Evolutionary conservation across 306 rosid species (phyloP).

Genomic region (Glycine soja): DNA sequence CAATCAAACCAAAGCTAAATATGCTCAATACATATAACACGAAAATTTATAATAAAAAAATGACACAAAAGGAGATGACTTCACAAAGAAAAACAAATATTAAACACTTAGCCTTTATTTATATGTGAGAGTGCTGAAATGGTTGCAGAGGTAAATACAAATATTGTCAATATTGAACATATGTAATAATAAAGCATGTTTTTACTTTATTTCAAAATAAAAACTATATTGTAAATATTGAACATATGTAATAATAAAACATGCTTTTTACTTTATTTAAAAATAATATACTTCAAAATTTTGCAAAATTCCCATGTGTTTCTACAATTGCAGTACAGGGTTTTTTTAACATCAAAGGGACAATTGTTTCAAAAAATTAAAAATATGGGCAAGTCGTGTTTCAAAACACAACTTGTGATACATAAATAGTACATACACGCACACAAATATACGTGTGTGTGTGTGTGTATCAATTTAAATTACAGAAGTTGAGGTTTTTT

Average conservation of each 20-base stretch:
- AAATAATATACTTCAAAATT: constrained; percentile 33
- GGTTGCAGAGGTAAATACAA: constrained; percentile 28
- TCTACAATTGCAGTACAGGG: not conserved
- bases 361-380: no score
- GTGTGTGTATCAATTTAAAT: no score
- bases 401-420: no score
- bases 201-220: constrained; percentile 35
- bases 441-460: no score
- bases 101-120: constrained; percentile 15
- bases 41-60: not conserved
- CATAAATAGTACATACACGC: no score
- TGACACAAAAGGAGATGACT: constrained; percentile 28
- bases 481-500: no score
- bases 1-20: constrained; percentile 37
- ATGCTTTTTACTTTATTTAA: constrained; percentile 27
- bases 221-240: not conserved
- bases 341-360: no score
- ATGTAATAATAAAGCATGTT: not conserved
- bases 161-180: constrained; percentile 6
- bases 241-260: constrained; percentile 4
- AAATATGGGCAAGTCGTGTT: no score
- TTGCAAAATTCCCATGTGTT: constrained; percentile 9
- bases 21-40: constrained; percentile 35
- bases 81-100: not conserved
- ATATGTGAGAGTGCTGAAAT: not conserved